Evolutionary conservation across 2,329 filamentous ascomycete species (phyloP).

Genomic region (Gyromitra esculenta): DNA sequence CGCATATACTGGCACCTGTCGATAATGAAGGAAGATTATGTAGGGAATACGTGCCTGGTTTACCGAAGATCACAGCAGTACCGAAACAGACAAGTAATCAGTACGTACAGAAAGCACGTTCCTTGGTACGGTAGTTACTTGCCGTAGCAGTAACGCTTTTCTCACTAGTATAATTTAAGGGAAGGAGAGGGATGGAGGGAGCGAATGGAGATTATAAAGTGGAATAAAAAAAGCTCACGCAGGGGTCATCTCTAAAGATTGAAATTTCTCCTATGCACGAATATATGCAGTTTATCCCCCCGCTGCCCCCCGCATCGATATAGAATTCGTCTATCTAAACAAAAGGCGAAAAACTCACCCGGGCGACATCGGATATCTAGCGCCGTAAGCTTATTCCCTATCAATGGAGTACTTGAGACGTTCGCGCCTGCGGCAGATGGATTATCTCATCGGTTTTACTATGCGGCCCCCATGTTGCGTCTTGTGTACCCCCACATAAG

Average conservation of each 20-base stretch:
- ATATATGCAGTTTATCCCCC: neutral
- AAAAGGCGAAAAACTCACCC: neutral
- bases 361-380: conserved; percentile 18
- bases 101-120: neutral
- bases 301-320: conserved; percentile 10
- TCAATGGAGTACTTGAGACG: conserved; percentile 13
- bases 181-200: neutral
- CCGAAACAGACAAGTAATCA: neutral
- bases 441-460: conserved; percentile 24
- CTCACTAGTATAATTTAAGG: neutral
- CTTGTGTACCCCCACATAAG: conserved; percentile 18
- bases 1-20: neutral
- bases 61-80: neutral
- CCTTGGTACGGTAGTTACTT: neutral
- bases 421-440: conserved; percentile 13
- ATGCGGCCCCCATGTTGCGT: neutral
- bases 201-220: too few species aligned
- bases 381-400: conserved; percentile 6
- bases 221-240: neutral
- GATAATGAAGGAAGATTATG: neutral
- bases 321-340: neutral
- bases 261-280: neutral
- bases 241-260: conserved; percentile 2
- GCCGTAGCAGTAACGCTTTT: neutral
- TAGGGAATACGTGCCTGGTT: neutral